These are phyloP conservation scores for Hypoxylon crocopeplum DNA, from an alignment of 495 filamentous ascomycete genomes.

Conservation along the genomic window DNA sequence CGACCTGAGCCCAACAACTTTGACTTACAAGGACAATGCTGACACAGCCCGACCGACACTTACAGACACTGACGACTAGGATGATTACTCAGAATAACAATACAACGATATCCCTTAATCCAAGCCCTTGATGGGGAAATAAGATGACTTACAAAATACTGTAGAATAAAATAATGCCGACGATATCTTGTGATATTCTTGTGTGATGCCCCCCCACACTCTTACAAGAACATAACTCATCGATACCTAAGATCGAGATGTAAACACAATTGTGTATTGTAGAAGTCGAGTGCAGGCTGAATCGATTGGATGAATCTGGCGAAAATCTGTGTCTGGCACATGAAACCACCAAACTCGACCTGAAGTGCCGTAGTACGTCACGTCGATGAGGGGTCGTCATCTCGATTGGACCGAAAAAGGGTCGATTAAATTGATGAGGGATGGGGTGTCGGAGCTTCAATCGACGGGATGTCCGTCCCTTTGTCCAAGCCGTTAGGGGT, in stretches of 20 bases:
- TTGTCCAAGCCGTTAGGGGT: neutral
- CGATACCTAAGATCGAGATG: neutral
- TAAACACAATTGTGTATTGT: neutral
- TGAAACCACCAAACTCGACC: slow-evolving; percentile 29
- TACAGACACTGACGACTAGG: neutral
- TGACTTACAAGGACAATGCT: slow-evolving; percentile 15
- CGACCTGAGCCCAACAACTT: slow-evolving; percentile 18
- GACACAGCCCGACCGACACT: slow-evolving; percentile 20
- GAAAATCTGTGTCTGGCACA: slow-evolving; percentile 12
- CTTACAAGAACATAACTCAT: neutral
- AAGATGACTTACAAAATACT: neutral
- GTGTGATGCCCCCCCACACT: neutral
- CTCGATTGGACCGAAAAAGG: slow-evolving; percentile 13
- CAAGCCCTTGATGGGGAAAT: slow-evolving; percentile 10
- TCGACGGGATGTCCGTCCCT: neutral
- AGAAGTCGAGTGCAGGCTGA: slow-evolving; percentile 13
- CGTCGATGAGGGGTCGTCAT: slow-evolving; percentile 24
- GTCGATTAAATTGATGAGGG: slow-evolving; percentile 12
- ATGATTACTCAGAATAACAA: neutral
- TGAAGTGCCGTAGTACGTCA: slow-evolving; percentile 34
- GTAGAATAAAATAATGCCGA: neutral
- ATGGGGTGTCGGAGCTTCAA: neutral
- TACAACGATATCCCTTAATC: neutral
- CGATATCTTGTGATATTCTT: neutral
- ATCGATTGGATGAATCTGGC: slow-evolving; percentile 21